Evolutionary conservation across 169 alveolate genomes (phyloP), one percentile per base, ranked within the genome.

Genomic region (Plasmodium adleri): DNA sequence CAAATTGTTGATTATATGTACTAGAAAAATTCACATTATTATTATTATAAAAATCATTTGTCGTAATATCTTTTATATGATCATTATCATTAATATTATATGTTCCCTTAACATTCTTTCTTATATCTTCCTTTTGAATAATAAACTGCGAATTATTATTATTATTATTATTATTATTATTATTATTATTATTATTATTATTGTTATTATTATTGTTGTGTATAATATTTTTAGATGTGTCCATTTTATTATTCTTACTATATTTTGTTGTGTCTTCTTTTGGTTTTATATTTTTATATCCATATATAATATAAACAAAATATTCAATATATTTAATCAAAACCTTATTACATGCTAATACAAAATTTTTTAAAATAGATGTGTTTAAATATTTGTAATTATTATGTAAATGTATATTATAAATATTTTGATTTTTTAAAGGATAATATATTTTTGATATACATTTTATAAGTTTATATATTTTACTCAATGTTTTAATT

Each of bases 361-460:
- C 60, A 70, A 78, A 78, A 8, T 78, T 59, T 7, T 58, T 72
- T 26, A 78, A 13, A n/a, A 78, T 47, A 15, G 39, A 39, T 26
- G 24, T 39, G 6, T 78, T 63, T 59, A 78, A 49, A 43, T n/a
- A 64, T 9, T 45, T 15, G 67, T 78, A 78, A 50, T 78, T 78
- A 78, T 78, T 78, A 58, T 78, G 89, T 5, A 66, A 45, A 66
- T 50, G 54, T 9, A 64, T 47, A 12, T 78, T 78, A 6, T 56
- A 17, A 2, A 64, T 64, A 17, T 78, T 78, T 10, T 15, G 28
- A 26, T 78, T 78, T 45, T 78, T 78, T 59, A 78, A 78, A 9
- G 89, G 89, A n/a, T 78, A 78, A 50, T 63, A 78, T 49, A 66
- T 78, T 66, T 78, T 78, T 4, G 89, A 78, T 22, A 78, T 78